Base-by-base conservation (phyloP, 2,329 filamentous ascomycete genomes). In the Emydomyces testavorans region DNA sequence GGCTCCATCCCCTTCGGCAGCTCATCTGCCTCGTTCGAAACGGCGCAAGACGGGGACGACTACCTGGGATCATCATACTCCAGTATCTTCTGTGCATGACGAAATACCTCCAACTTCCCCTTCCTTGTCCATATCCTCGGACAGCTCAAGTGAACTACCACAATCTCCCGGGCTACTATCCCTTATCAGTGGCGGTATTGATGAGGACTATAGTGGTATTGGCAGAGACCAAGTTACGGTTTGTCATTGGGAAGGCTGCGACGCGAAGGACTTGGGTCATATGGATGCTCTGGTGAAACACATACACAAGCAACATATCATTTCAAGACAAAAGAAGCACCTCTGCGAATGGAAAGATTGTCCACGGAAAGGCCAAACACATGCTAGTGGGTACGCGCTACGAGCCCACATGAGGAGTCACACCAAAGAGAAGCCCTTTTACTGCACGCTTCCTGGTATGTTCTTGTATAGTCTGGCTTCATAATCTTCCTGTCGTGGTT, bases 401-500 rank as follows among this genome's bases (percentile, higher is more conserved):
- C 89, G 94, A 64, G 92, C 92, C 7, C 92, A 98, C 62, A 94
- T 98, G 89, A 77, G 92, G 57, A 95, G 89, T 63, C 92, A 98
- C 65, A 98, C 92, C 1, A 79, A 92, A 61, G 92, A 98, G 73
- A 98, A 98, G 70, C 92, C 92, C 0, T 96, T 96, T 63, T 95
- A 94, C 69, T 98, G 92, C 67, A 85, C 88, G 24, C 69, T 98
- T 34, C 92, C 92, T 49, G 90, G 89, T 94, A 75, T 54, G 75
- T n/a, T n/a, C n/a, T n/a, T 57, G 21, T 51, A 1, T 8, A 34
- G 6, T 15, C n/a, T 34, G 4, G 7, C 7, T n/a, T 34, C 13
- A 10, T 5, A 10, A 31, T 48, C 7, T 32, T 8, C 46, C 42
- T 42, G 47, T n/a, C 15, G 35, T 16, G 35, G 15, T 2, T 15